phyloP scores from a whole-genome alignment of 2,329 filamentous ascomycete genomes.

The Taxawa tesnikishii region DNA sequence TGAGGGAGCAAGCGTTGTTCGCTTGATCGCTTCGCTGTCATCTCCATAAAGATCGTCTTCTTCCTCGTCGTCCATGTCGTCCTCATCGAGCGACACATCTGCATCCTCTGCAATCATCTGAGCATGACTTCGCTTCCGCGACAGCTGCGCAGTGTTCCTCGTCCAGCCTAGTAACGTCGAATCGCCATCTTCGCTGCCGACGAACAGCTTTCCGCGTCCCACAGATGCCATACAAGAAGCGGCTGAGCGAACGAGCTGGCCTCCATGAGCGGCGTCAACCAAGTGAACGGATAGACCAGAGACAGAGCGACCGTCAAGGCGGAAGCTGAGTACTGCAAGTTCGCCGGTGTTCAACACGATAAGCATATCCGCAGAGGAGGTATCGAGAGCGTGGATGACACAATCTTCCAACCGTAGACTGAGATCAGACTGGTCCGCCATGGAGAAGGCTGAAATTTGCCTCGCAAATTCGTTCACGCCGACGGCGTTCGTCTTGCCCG shows the following conservation, averaged over 20 bases:
- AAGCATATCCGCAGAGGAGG: slow-evolving; percentile 72
- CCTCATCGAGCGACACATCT: slow-evolving; percentile 36
- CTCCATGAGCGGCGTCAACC: slow-evolving; percentile 51
- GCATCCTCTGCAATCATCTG: slow-evolving; percentile 43
- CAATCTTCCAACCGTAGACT: slow-evolving; percentile 72
- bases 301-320: slow-evolving; percentile 80
- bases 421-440: slow-evolving; percentile 76
- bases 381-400: slow-evolving; percentile 61
- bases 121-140: slow-evolving; percentile 51
- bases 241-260: slow-evolving; percentile 46
- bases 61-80: slow-evolving; percentile 45
- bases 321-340: slow-evolving; percentile 66
- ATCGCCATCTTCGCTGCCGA: slow-evolving; percentile 75
- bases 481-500: slow-evolving; percentile 83
- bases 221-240: slow-evolving; percentile 61
- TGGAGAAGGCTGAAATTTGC: slow-evolving; percentile 67
- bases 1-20: slow-evolving; percentile 19
- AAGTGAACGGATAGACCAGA: slow-evolving; percentile 68
- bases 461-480: slow-evolving; percentile 86
- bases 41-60: slow-evolving; percentile 53
- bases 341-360: slow-evolving; percentile 66
- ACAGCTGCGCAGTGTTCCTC: slow-evolving; percentile 47
- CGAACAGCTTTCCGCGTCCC: slow-evolving; percentile 58
- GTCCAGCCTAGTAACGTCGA: slow-evolving; percentile 74
- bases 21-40: slow-evolving; percentile 33